Evolutionary conservation across 768 basidiomycete species (phyloP), one percentile per base, ranked within the genome.

Genomic region (Hebeloma cylindrosporum): DNA sequence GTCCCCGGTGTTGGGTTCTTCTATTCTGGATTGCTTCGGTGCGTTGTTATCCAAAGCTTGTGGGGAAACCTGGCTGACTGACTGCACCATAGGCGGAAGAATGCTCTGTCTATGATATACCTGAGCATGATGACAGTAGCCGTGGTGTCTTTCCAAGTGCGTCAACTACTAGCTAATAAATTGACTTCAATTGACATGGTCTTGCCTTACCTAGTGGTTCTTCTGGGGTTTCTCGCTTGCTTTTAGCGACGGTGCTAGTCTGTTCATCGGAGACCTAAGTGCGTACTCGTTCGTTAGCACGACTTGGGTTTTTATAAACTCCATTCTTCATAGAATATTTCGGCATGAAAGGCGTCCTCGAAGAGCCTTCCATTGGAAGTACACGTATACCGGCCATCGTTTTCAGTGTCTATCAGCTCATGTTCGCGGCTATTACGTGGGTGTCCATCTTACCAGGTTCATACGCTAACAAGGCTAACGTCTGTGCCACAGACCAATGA

Each of bases 161-260:
- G 79, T 29, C 13, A 1, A 16, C 13, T 31, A n/a, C 22, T 21
- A 13, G 21, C 22, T 18, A 29, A 11, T 16, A 7, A 4, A 37
- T 16, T 4, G n/a, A 2, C 9, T 13, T 4, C 5, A 7, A 21
- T 5, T 21, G 32, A 34, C 14, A 34, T 32, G 22, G 16, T 6
- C 5, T 22, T 32, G n/a, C 29, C 54, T 54, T 14, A 58, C 3
- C 17, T 51, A 93, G 86, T 94, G 92, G 92, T 93, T 91, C 74
- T 94, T 95, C 77, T 96, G 93, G 94, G 95, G 94, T 2, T 97
- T 79, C 69, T 93, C 92, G 1, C 72, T 98, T 16, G 80, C 95
- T 0, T 98, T 99, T 71, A 87, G 85, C 46, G 86, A 91, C 10
- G 80, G 75, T 0, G 91, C 74, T 5, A 72, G 70, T 51, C 51